Base-by-base conservation (phyloP, 441 rosid genomes). In the Monsonia emarginata region DNA sequence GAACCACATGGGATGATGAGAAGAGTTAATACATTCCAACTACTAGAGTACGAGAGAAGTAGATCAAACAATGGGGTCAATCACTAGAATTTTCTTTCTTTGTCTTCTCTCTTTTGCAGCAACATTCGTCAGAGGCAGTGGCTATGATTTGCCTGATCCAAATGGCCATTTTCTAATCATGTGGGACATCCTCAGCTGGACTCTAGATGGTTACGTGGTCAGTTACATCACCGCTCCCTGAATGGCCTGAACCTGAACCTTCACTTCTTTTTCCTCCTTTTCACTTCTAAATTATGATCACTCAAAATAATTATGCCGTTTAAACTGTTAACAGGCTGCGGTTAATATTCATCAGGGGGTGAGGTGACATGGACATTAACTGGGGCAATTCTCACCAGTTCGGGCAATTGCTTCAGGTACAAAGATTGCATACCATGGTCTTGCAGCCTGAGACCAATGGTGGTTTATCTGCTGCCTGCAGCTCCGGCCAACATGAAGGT, bases 21-120 rank as follows among this genome's bases (percentile, higher is more conserved):
- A 52, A 52, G 8, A 22, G 22, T 21, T 22, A 13, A 4, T 13
- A 18, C n/a, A 52, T 10, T 52, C 8, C 28, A 52, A 22, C 14
- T 10, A 52, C 58, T 50, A 50, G 58, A 50, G 22, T 19, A 50
- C 58, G 10, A 50, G 26, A 52, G 14, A 22, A 52, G 58, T 52
- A 52, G 58, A 52, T 11, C 58, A 52, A 52, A n/a, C 58, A 52
- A 50, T 50, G 58, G 58, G 21, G 28, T 52, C 32, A 56, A 56
- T 32, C 31, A 56, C 61, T 56, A 56, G 25, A 50, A 50, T 26
- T 50, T 27, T 56, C 32, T 27, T 26, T 22, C 32, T 3, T 25
- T 50, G 58, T 25, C 18, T 50, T 50, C 58, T 50, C 10, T 56
- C 18, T 24, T 56, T 56, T 25, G 24, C 16, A 10, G 8, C 31